phyloP scores from a whole-genome alignment of 768 basidiomycete genomes.

The Tricholoma terreum region DNA sequence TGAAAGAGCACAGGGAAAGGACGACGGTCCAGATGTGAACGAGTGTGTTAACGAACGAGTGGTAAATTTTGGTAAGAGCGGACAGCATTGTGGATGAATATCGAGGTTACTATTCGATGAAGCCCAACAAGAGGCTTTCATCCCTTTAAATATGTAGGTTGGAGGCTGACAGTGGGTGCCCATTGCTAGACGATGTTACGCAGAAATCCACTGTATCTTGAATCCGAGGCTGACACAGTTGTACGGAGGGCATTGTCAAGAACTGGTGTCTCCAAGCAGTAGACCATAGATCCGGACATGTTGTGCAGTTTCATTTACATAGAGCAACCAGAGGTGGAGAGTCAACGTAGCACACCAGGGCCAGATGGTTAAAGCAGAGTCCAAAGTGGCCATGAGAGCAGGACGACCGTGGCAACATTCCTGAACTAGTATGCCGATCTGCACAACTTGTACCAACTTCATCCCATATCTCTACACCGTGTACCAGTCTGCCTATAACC shows the following conservation, averaged over 20 bases:
- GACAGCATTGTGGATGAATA: background rate
- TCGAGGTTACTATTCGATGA: background rate
- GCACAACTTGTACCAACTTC: conserved; percentile 69
- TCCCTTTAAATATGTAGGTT: background rate
- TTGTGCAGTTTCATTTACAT: no score
- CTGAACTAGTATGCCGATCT: conserved; percentile 44
- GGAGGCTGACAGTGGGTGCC: background rate
- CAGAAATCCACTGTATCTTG: background rate
- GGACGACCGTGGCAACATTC: no score
- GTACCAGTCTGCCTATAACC: conserved; percentile 74
- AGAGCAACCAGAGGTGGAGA: no score
- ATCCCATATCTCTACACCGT: conserved; percentile 74
- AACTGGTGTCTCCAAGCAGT: background rate
- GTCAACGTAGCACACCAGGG: no score
- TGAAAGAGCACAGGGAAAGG: background rate
- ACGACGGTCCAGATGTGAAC: conserved; percentile 1
- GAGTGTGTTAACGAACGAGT: conserved; percentile 3
- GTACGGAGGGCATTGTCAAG: background rate
- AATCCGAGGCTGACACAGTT: no score
- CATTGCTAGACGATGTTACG: background rate
- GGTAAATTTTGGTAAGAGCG: background rate
- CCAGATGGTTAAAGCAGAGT: no score
- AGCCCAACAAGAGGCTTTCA: background rate
- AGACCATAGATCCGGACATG: background rate
- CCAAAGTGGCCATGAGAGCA: no score